These are phyloP conservation scores for Rhytidhysteron rufulum DNA, from an alignment of 2,329 filamentous ascomycete species.

Conservation along the genomic window DNA sequence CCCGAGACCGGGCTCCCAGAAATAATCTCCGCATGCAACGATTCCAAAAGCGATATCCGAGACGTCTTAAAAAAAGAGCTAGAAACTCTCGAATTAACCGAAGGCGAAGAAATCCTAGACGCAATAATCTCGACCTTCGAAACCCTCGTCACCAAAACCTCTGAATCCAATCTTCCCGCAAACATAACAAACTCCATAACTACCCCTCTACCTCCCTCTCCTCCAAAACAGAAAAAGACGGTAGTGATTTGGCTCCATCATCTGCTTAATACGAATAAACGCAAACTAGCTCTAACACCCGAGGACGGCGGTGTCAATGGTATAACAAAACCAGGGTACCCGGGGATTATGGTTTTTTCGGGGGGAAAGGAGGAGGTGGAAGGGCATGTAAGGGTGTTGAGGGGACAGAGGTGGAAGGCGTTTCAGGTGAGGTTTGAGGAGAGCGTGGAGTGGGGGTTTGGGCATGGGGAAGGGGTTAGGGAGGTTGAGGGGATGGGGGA, in stretches of 20 bases:
- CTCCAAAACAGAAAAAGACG: constrained; percentile 24
- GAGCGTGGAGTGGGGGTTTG: constrained; percentile 18
- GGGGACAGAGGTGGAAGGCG: constrained; percentile 43
- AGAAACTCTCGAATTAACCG: constrained; percentile 16
- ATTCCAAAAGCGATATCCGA: constrained; percentile 34
- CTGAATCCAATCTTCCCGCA: constrained; percentile 4
- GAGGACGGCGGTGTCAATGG: constrained; percentile 29
- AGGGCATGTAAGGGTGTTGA: constrained; percentile 41
- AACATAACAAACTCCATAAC: neutral
- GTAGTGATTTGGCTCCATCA: constrained; percentile 46
- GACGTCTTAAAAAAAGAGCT: constrained; percentile 27
- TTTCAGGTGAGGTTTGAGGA: constrained; percentile 44
- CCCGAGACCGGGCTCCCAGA: constrained; percentile 34
- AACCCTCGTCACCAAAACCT: constrained; percentile 17
- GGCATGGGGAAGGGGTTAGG: constrained; percentile 35
- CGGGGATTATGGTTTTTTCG: constrained; percentile 43
- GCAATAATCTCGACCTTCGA: constrained; percentile 39
- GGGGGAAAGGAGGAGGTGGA: constrained; percentile 35
- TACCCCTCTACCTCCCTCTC: neutral
- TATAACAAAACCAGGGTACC: constrained; percentile 46
- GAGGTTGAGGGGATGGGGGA: constrained; percentile 46
- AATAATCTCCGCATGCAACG: constrained; percentile 34
- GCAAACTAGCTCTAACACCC: constrained; percentile 41
- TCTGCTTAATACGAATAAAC: constrained; percentile 44
- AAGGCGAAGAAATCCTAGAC: constrained; percentile 43